phyloP scores from a whole-genome alignment of 2,329 filamentous ascomycete genomes.

The Claviceps sp. region DNA sequence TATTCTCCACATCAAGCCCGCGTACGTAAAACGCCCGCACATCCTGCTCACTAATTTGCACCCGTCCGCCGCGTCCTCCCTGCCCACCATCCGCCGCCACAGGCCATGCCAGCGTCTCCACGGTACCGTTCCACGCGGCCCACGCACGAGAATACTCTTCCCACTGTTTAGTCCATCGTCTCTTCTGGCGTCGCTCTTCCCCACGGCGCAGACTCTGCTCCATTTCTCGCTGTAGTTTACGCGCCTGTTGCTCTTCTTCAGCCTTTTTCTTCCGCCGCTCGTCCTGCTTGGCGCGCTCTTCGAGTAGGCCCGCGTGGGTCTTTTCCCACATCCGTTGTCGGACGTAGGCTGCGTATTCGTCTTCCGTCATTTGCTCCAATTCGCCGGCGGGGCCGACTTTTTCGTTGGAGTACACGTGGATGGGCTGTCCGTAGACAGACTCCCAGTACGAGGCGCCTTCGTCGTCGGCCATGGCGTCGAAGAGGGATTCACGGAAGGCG shows the following conservation, averaged over 20 bases:
- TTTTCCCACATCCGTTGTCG: constrained; percentile 90
- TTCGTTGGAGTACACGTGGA: constrained; percentile 60
- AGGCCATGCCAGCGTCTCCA: constrained; percentile 54
- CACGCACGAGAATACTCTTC: constrained; percentile 50
- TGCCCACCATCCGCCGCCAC: constrained; percentile 41
- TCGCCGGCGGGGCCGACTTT: constrained; percentile 32
- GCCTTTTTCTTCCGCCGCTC: constrained; percentile 36
- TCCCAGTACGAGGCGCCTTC: constrained; percentile 95
- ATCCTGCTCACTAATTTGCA: constrained; percentile 39
- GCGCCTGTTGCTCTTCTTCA: constrained; percentile 35
- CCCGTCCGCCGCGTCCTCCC: constrained; percentile 15
- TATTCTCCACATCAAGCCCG: constrained; percentile 27
- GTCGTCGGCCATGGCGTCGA: constrained; percentile 93
- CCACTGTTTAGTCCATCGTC: constrained; percentile 48
- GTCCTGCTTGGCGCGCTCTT: constrained; percentile 55
- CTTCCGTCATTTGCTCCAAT: constrained; percentile 79
- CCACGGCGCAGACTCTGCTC: constrained; percentile 56
- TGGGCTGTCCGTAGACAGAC: constrained; percentile 87
- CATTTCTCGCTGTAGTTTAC: constrained; percentile 47
- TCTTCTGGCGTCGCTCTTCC: constrained; percentile 44
- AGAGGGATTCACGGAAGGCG: constrained; percentile 85
- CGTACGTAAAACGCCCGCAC: constrained; percentile 57
- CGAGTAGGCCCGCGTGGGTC: constrained; percentile 69
- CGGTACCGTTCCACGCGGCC: constrained; percentile 36
- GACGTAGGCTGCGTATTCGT: constrained; percentile 81